Evolutionary conservation across 2,329 filamentous ascomycete species (phyloP).

Genomic region (Fusarium sp.): DNA sequence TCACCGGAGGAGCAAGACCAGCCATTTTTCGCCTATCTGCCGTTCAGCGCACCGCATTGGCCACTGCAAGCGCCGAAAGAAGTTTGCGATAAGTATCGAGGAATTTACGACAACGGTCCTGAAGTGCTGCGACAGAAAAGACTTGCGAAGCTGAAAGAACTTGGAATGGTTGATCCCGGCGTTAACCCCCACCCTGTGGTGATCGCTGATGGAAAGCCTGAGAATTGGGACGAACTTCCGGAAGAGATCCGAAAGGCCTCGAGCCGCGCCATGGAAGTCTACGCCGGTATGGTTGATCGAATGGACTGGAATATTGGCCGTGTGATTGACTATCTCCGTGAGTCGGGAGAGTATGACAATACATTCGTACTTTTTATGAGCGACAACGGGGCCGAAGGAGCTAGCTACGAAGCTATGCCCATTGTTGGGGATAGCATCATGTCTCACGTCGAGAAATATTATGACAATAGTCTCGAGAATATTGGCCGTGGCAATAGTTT

Average conservation of each 20-base stretch:
- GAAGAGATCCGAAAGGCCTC: neutral
- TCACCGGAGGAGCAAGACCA: neutral
- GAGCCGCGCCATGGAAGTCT: neutral
- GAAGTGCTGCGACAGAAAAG: neutral
- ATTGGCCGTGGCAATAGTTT: neutral
- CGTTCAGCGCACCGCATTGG: conserved; percentile 10
- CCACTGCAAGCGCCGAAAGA: neutral
- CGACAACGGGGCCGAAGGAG: conserved; percentile 3
- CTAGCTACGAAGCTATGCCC: neutral
- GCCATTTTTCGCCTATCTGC: conserved; percentile 14
- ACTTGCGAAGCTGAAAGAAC: neutral
- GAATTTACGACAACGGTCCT: neutral
- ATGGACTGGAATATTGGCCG: conserved; percentile 3
- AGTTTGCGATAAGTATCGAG: neutral
- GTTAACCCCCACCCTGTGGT: neutral
- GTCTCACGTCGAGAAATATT: neutral
- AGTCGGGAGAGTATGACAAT: neutral
- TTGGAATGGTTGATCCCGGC: neutral
- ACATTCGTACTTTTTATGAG: conserved; percentile 2
- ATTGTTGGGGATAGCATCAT: neutral
- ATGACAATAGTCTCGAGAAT: conserved; percentile 2
- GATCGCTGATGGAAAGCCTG: neutral
- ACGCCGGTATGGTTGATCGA: neutral
- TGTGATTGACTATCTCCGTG: neutral
- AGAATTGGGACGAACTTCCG: neutral